A percentile compares a stretch with the other conserved stretches of the same genome.
These are phyloP conservation scores for Cercophora newfieldiana DNA, from an alignment of 495 filamentous ascomycete species.

Conservation along the genomic window DNA sequence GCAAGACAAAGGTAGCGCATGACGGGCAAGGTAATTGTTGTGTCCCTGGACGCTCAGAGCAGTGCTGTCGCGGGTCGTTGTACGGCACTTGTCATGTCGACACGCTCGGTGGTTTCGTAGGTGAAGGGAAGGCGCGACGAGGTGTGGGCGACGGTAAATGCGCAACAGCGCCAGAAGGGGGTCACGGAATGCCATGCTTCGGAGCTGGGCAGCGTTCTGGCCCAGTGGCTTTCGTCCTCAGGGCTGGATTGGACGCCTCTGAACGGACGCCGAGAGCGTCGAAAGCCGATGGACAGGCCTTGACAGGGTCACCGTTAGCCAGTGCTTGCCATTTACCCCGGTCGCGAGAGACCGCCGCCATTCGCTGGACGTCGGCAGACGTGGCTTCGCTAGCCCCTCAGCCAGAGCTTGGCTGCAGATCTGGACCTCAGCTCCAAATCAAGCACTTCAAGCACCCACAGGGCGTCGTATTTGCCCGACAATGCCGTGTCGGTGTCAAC, in stretches of 20 bases:
- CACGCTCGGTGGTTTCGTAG: not conserved
- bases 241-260: not conserved
- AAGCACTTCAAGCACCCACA: not conserved
- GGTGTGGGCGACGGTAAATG: not conserved
- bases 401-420: constrained; percentile 11
- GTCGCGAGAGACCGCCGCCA: not conserved
- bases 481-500: not conserved
- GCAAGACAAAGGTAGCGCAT: not conserved
- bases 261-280: not conserved
- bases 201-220: not conserved
- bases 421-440: constrained; percentile 1
- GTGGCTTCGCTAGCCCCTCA: constrained; percentile 8
- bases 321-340: not conserved
- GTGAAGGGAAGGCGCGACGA: not conserved
- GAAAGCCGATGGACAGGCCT: not conserved
- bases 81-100: not conserved
- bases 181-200: not conserved
- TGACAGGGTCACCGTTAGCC: not conserved
- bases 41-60: not conserved
- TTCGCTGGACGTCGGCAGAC: not conserved
- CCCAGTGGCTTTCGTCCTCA: not conserved
- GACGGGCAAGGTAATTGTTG: not conserved
- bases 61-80: not conserved
- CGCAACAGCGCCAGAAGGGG: not conserved
- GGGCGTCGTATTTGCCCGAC: not conserved